These are phyloP conservation scores for Auxenochlorella pyrenoidosa DNA, from an alignment of 139 green algal genomes.

Conservation along the genomic window DNA sequence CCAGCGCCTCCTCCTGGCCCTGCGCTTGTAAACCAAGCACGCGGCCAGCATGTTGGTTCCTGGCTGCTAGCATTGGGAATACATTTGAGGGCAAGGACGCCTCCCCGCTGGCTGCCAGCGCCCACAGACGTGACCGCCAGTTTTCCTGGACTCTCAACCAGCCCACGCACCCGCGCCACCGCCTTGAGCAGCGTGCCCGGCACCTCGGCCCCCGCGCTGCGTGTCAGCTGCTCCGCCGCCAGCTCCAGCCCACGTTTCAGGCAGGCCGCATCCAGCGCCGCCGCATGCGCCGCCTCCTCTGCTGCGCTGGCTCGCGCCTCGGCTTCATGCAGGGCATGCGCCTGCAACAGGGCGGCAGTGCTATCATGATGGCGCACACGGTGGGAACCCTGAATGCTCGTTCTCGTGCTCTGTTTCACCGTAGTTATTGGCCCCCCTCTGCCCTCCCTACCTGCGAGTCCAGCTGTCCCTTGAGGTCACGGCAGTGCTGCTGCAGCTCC, in stretches of 20 bases:
- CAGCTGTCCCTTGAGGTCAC: slow-evolving; percentile 13
- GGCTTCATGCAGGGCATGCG: background rate
- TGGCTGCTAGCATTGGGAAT: too few species aligned
- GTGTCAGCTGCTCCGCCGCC: slow-evolving; percentile 52
- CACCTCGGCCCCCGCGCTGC: slow-evolving; percentile 31
- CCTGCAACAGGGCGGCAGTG: background rate
- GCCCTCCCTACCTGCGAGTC: background rate
- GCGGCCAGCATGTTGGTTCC: too few species aligned
- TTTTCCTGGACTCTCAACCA: background rate
- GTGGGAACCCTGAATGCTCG: too few species aligned
- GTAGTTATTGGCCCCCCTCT: too few species aligned
- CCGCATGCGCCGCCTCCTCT: background rate
- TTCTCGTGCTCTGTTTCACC: too few species aligned
- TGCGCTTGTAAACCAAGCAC: background rate
- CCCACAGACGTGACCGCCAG: background rate
- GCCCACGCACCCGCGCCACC: slow-evolving; percentile 40
- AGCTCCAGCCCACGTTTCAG: slow-evolving; percentile 48
- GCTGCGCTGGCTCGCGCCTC: slow-evolving; percentile 3
- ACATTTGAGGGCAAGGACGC: too few species aligned
- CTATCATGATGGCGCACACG: background rate
- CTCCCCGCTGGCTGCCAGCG: background rate
- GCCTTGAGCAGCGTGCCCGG: slow-evolving; percentile 35
- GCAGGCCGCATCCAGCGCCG: slow-evolving; percentile 1
- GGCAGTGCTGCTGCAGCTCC: slow-evolving; percentile 42
- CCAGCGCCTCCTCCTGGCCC: slow-evolving; percentile 53